These are phyloP conservation scores for Bacidia rubella DNA, from an alignment of 495 filamentous ascomycete species.

Conservation along the genomic window DNA sequence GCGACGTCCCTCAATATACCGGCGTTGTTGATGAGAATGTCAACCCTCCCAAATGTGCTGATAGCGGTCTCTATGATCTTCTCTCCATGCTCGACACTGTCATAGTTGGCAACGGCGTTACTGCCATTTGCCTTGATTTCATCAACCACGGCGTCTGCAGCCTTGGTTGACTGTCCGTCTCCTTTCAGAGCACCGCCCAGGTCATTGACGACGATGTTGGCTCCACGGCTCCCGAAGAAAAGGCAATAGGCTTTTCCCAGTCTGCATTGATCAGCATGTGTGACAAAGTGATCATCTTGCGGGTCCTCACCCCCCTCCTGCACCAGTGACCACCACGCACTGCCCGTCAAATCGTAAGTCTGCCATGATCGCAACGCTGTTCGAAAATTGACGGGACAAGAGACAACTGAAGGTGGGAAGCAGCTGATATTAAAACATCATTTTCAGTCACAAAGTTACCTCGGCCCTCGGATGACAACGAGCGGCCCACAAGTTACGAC, in stretches of 20 bases:
- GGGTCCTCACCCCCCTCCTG: conserved; percentile 58
- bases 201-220: conserved; percentile 96
- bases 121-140: conserved; percentile 87
- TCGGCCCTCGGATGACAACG: background rate
- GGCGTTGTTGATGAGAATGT: conserved; percentile 94
- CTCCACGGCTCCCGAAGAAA: conserved; percentile 85
- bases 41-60: conserved; percentile 79
- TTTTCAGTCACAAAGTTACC: no score
- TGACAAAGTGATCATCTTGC: background rate
- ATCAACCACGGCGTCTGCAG: conserved; percentile 88
- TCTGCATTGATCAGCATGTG: conserved; percentile 1
- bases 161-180: conserved; percentile 79
- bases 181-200: conserved; percentile 89
- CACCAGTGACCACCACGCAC: conserved; percentile 92
- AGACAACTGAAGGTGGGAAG: no score
- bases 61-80: conserved; percentile 94
- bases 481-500: no score
- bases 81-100: conserved; percentile 90
- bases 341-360: conserved; percentile 90
- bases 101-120: conserved; percentile 96
- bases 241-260: conserved; percentile 83
- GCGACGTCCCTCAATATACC: conserved; percentile 92
- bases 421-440: no score
- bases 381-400: background rate
- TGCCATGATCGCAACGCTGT: conserved; percentile 40